Percentiles rank a stretch among this genome's conserved stretches.
Conservation (phyloP, 768 basidiomycete species). For the Trametes cubensis region DNA sequence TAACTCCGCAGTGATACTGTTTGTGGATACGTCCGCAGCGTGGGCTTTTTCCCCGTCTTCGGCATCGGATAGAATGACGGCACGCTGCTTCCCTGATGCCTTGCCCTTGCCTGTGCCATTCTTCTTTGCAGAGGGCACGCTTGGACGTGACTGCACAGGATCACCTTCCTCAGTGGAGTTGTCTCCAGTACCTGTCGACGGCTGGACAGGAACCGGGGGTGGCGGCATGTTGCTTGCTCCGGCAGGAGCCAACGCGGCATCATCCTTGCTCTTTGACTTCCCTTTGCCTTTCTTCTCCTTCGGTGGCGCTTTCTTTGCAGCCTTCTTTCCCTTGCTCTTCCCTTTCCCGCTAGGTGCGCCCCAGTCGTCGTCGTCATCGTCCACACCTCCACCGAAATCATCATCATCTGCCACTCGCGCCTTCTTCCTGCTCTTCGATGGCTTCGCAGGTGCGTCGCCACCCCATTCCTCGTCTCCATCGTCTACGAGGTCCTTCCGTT, state of each 20-base stretch:
- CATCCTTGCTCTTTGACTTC: conserved; percentile 12
- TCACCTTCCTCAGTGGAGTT: not conserved
- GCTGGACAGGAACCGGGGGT: conserved; percentile 2
- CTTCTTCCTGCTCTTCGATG: conserved; percentile 29
- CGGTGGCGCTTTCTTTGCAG: conserved; percentile 9
- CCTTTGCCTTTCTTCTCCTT: conserved; percentile 24
- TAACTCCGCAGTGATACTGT: conserved; percentile 3
- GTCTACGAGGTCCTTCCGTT: conserved; percentile 16
- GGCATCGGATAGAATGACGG: conserved; percentile 27
- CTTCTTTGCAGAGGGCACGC: not conserved
- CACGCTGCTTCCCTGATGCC: conserved; percentile 27
- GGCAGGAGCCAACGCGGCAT: not conserved
- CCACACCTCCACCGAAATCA: conserved; percentile 28
- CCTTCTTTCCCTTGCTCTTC: conserved; percentile 26
- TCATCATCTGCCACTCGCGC: conserved; percentile 27
- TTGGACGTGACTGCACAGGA: too few relatives aligned
- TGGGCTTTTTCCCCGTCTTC: conserved; percentile 23
- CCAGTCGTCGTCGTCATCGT: conserved; percentile 28
- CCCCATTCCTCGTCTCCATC: conserved; percentile 25
- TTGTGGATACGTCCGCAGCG: conserved; percentile 15
- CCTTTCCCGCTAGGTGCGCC: conserved; percentile 25
- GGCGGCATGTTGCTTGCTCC: conserved; percentile 4
- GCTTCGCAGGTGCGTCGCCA: conserved; percentile 16
- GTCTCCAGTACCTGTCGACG: not conserved
- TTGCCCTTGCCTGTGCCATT: conserved; percentile 5